A percentile compares a stretch with the other conserved stretches of the same genome.
Evolutionary conservation across 225 moss, liverwort and hornwort genomes (phyloP).

Genomic region (Takakia lepidozioides): DNA sequence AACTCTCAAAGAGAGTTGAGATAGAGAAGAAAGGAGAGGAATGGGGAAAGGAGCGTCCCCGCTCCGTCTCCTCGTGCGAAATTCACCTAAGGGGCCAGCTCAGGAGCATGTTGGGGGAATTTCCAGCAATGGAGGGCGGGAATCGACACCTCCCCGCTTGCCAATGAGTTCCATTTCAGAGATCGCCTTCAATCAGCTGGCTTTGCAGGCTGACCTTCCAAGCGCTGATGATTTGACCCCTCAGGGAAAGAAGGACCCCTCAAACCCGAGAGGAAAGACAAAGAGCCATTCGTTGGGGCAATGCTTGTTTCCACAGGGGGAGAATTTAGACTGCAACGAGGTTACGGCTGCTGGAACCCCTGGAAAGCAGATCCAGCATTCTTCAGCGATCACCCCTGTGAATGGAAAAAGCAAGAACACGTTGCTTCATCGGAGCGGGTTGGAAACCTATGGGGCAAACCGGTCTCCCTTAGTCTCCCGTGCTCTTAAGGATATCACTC

Average conservation of each 20-base stretch:
- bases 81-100: conserved; percentile 45
- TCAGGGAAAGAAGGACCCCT: conserved; percentile 23
- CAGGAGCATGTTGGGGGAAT: conserved; percentile 35
- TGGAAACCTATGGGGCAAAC: no score
- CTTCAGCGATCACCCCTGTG: no score
- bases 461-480: conserved; percentile 7
- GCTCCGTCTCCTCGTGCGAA: conserved; percentile 55
- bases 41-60: conserved; percentile 89
- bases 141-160: conserved; percentile 25
- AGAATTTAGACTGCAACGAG: conserved; percentile 32
- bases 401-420: conserved; percentile 50
- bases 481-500: conserved; percentile 15
- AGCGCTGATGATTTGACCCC: conserved; percentile 22
- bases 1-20: no score
- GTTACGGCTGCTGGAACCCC: conserved; percentile 24
- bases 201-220: conserved; percentile 29
- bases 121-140: conserved; percentile 19
- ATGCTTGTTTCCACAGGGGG: conserved; percentile 26
- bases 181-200: conserved; percentile 27
- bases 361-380: conserved; percentile 52
- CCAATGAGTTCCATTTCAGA: conserved; percentile 76
- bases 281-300: conserved; percentile 21
- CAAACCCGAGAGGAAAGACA: conserved; percentile 52
- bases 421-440: conserved; percentile 25
- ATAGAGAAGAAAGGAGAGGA: no score